A percentile compares a stretch with the other conserved stretches of the same genome.
Conservation (phyloP, 2,329 filamentous ascomycete genomes). For the Neonectria neomacrospora region DNA sequence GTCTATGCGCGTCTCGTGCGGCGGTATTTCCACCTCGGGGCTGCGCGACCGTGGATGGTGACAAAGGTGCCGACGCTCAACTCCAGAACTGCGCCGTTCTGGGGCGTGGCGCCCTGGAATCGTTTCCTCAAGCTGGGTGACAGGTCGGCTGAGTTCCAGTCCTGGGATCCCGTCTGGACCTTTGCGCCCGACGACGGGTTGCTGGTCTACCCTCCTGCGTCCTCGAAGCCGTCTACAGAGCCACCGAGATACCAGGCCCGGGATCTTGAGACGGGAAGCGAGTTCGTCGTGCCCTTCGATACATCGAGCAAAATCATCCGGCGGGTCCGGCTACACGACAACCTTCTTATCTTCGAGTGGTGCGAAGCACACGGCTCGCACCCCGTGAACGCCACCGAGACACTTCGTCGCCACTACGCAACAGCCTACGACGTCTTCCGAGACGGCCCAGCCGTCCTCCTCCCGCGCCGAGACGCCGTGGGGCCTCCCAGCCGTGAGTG, state of each 20-base stretch:
- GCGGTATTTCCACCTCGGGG: slow-evolving; percentile 64
- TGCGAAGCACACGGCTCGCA: slow-evolving; percentile 38
- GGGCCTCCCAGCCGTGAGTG: slow-evolving; percentile 48
- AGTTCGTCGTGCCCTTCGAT: slow-evolving; percentile 63
- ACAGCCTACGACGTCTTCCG: slow-evolving; percentile 64
- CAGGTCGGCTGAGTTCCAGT: slow-evolving; percentile 55
- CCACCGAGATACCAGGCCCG: slow-evolving; percentile 55
- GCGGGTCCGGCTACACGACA: slow-evolving; percentile 63
- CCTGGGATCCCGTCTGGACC: slow-evolving; percentile 63
- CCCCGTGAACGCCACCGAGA: slow-evolving; percentile 61
- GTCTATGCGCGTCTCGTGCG: slow-evolving; percentile 62
- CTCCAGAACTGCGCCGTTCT: slow-evolving; percentile 37
- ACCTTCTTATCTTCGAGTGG: slow-evolving; percentile 62
- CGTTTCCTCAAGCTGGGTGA: slow-evolving; percentile 56
- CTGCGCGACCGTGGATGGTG: slow-evolving; percentile 56
- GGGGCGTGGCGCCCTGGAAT: slow-evolving; percentile 58
- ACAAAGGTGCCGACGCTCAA: slow-evolving; percentile 34
- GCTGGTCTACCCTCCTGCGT: slow-evolving; percentile 61
- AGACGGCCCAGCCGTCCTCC: slow-evolving; percentile 5
- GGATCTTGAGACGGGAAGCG: slow-evolving; percentile 59
- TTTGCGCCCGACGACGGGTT: slow-evolving; percentile 64
- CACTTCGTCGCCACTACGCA: slow-evolving; percentile 67
- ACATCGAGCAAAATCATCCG: slow-evolving; percentile 61
- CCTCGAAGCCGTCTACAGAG: not conserved
- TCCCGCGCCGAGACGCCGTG: slow-evolving; percentile 10